These are phyloP conservation scores for Auriscalpium vulgare DNA, from an alignment of 768 basidiomycete species.

Conservation along the genomic window DNA sequence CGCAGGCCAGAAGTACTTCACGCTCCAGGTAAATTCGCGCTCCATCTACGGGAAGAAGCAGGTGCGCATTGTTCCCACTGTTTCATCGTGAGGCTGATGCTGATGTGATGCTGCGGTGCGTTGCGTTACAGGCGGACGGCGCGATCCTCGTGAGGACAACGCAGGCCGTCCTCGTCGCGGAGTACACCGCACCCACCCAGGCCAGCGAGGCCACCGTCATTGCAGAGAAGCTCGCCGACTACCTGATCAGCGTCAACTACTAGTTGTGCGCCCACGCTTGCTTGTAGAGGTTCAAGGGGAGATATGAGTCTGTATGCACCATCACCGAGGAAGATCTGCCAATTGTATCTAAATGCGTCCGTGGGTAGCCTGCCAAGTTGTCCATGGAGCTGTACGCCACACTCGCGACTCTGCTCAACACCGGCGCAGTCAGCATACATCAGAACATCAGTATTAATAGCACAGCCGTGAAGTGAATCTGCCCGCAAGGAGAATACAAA, in stretches of 20 bases:
- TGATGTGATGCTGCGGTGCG: background rate
- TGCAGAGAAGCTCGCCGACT: constrained; percentile 69
- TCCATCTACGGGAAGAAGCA: constrained; percentile 71
- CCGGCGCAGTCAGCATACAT: too few relatives aligned
- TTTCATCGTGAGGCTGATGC: background rate
- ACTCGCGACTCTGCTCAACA: too few relatives aligned
- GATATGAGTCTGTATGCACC: too few relatives aligned
- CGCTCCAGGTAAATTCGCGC: constrained; percentile 37
- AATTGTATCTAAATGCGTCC: too few relatives aligned
- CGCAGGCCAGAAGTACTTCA: constrained; percentile 69
- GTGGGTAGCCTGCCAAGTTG: too few relatives aligned
- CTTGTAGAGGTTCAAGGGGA: too few relatives aligned
- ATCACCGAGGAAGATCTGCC: too few relatives aligned
- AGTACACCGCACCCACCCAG: constrained; percentile 60
- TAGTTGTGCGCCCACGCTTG: constrained; percentile 23
- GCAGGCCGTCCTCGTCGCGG: constrained; percentile 77
- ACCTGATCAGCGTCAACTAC: constrained; percentile 54
- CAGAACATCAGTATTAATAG: too few relatives aligned
- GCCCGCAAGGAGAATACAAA: too few relatives aligned
- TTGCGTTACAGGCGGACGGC: constrained; percentile 57
- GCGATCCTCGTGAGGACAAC: constrained; percentile 69
- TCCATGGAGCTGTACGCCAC: too few relatives aligned
- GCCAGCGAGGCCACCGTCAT: constrained; percentile 57
- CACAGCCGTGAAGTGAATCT: too few relatives aligned
- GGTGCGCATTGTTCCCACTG: constrained; percentile 36